Evolutionary conservation across 768 basidiomycete genomes (phyloP), one percentile per base, ranked within the genome.

Genomic region (Phaffia tasmanica): DNA sequence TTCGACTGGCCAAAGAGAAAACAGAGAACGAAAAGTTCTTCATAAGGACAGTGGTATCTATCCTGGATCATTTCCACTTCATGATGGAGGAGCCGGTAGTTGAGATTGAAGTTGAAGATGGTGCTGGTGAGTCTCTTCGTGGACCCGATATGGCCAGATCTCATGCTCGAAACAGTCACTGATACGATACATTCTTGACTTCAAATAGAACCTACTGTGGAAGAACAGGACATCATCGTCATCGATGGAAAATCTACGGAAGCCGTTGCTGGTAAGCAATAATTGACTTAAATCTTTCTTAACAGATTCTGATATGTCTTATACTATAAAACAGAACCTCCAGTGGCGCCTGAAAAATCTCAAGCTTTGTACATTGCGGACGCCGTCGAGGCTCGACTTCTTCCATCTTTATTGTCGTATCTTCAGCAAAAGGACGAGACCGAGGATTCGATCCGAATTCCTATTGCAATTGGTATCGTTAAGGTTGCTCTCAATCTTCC

Each of bases 61-160:
- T 97, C 8, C 80, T 99, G 61, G 89, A 94, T 73, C 85, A 85
- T 72, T 99, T 98, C 79, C 87, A 89, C 73, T 98, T 98, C 73
- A 81, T 85, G 1, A 86, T 93, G 84, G 84, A 86, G 58, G 82
- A 85, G 25, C 71, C 75, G 0, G 76, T 83, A 1, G 49, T 58
- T 9, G 63, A 64, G 51, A 72, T 70, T 9, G 77, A 77, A 14
- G 69, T 68, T n/a, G 69, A 68, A 16, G 35, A 18, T 18, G 63
- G 32, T 9, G 11, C 11, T 5, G 35, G 35, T 42, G 11, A 5
- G 35, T 42, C 35, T 42, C 35, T 42, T n/a, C n/a, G 35, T 42
- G 35, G 11, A 42, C 35, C 35, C 4, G 11, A 5, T 42, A 5
- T 42, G 4, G 35, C 11, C 4, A 42, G 35, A 11, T 42, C 11